Evolutionary conservation across 805 yeast genomes (phyloP).

Genomic region (Kazachstania kunashirensis): DNA sequence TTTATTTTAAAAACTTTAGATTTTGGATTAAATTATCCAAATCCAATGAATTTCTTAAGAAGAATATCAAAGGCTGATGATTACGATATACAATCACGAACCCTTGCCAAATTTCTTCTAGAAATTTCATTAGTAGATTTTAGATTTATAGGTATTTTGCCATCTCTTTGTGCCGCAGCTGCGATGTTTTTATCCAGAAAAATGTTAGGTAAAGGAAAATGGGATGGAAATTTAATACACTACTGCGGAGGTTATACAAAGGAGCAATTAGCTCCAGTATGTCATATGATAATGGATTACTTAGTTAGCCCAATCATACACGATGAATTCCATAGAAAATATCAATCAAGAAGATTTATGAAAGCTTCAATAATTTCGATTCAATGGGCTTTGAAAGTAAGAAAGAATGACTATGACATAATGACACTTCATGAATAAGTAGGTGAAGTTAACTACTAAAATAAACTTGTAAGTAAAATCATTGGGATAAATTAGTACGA

Average conservation of each 20-base stretch:
- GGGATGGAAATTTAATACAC: conserved; percentile 83
- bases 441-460: no score
- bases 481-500: no score
- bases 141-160: conserved; percentile 65
- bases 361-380: conserved; percentile 73
- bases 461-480: no score
- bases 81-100: conserved; percentile 82
- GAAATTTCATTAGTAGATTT: conserved; percentile 76
- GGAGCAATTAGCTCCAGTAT: conserved; percentile 59
- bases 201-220: conserved; percentile 59
- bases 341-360: conserved; percentile 81
- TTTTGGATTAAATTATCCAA: conserved; percentile 77
- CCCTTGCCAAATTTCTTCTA: conserved; percentile 76
- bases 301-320: conserved; percentile 72
- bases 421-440: conserved; percentile 31
- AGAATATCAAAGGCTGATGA: conserved; percentile 91
- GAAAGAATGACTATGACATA: conserved; percentile 31
- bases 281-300: conserved; percentile 67
- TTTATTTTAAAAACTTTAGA: conserved; percentile 63
- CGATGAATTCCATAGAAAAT: conserved; percentile 88
- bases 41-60: conserved; percentile 87
- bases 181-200: conserved; percentile 80
- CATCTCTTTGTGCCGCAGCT: conserved; percentile 79
- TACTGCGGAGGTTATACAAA: conserved; percentile 86
- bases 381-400: conserved; percentile 66